These are phyloP conservation scores for Tuctoria greenei DNA, from an alignment of 176 grass and related monocot genomes.

Conservation along the genomic window DNA sequence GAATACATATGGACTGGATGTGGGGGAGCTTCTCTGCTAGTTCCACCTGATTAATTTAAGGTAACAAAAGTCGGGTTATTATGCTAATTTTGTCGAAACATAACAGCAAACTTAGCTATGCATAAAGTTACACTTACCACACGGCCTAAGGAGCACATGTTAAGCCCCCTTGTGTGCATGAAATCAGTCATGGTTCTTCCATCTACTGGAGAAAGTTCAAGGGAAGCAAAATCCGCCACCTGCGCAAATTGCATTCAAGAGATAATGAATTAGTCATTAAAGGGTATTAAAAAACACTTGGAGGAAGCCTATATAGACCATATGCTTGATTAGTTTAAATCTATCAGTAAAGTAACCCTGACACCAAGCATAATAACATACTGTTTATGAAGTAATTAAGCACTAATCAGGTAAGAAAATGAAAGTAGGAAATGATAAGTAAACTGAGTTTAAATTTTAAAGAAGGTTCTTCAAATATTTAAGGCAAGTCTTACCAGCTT, in stretches of 20 bases:
- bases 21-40: slow-evolving; percentile 87
- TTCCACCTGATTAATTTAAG: slow-evolving; percentile 74
- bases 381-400: slow-evolving; percentile 8
- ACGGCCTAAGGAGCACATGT: slow-evolving; percentile 82
- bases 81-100: slow-evolving; percentile 8
- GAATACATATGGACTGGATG: slow-evolving; percentile 98
- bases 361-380: neutral
- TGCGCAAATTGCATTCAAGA: slow-evolving; percentile 33
- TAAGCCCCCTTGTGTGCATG: slow-evolving; percentile 96
- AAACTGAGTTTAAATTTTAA: neutral
- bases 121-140: slow-evolving; percentile 62
- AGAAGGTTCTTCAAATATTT: slow-evolving; percentile 21
- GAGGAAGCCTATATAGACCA: slow-evolving; percentile 20
- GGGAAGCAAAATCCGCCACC: slow-evolving; percentile 99
- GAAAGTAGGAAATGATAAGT: slow-evolving; percentile 10
- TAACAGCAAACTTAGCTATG: slow-evolving; percentile 16
- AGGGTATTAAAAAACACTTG: slow-evolving; percentile 5
- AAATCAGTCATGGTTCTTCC: slow-evolving; percentile 98
- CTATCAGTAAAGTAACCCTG: slow-evolving; percentile 1
- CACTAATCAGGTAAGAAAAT: slow-evolving; percentile 7
- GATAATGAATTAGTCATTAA: slow-evolving; percentile 23
- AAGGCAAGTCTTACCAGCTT: slow-evolving; percentile 71
- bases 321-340: neutral
- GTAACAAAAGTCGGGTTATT: slow-evolving; percentile 21
- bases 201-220: slow-evolving; percentile 99